phyloP scores from a whole-genome alignment of 164 flowering plant genomes.

The Macadamia tetraphylla region DNA sequence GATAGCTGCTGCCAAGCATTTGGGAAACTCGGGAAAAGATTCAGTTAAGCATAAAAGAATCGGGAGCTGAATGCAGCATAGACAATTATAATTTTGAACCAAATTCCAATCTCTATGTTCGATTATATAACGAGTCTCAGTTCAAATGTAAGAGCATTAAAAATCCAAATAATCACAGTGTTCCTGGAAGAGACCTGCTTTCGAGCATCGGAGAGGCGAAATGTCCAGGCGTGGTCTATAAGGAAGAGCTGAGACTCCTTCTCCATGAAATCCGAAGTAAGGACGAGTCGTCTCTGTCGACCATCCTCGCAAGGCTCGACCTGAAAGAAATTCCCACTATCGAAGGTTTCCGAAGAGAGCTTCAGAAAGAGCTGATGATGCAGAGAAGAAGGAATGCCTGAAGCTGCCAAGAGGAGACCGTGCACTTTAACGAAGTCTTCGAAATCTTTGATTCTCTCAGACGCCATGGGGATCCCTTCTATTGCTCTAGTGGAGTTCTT shows the following conservation, averaged over 20 bases:
- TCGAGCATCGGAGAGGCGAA: slow-evolving; percentile 80
- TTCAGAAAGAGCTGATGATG: slow-evolving; percentile 61
- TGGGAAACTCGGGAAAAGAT: too few species aligned
- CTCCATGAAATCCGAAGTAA: slow-evolving; percentile 46
- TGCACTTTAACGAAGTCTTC: slow-evolving; percentile 75
- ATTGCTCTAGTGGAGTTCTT: neutral
- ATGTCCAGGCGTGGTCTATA: slow-evolving; percentile 95
- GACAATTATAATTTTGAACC: too few species aligned
- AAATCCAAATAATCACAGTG: neutral
- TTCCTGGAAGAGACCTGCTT: slow-evolving; percentile 52
- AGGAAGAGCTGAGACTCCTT: slow-evolving; percentile 71
- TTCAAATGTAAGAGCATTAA: neutral
- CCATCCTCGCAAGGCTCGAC: slow-evolving; percentile 73
- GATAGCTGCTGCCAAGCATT: too few species aligned
- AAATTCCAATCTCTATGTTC: too few species aligned
- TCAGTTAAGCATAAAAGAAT: too few species aligned
- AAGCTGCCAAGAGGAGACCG: slow-evolving; percentile 61
- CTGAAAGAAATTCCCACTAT: slow-evolving; percentile 73
- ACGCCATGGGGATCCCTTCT: neutral
- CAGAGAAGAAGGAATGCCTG: slow-evolving; percentile 69
- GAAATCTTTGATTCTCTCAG: slow-evolving; percentile 22
- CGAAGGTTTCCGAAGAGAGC: slow-evolving; percentile 70
- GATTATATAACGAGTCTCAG: too few species aligned
- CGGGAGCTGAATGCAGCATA: too few species aligned
- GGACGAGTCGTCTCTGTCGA: slow-evolving; percentile 59